A percentile compares a stretch with the other conserved stretches of the same genome.
Evolutionary conservation across 495 filamentous ascomycete genomes (phyloP).

Genomic region (Parachaetomium inaequale): DNA sequence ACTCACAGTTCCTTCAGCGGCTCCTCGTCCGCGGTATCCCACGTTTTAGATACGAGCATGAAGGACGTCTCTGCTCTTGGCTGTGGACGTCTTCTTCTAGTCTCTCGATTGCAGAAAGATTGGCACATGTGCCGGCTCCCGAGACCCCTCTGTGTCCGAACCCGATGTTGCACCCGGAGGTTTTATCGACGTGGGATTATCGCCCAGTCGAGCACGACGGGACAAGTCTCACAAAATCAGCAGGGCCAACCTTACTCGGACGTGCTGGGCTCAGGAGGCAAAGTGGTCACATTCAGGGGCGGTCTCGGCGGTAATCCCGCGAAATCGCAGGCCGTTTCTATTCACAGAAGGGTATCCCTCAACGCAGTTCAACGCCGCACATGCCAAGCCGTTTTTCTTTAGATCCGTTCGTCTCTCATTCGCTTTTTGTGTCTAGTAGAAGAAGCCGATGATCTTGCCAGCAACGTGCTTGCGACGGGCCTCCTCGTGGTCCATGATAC

Average conservation of each 20-base stretch:
- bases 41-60: too few species aligned
- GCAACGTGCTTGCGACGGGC: conserved; percentile 95
- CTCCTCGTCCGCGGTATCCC: too few species aligned
- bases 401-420: conserved; percentile 18
- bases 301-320: not conserved
- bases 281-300: not conserved
- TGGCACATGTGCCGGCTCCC: too few species aligned
- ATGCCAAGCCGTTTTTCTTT: conserved; percentile 11
- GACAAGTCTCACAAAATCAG: not conserved
- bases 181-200: not conserved
- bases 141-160: not conserved
- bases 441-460: conserved; percentile 95
- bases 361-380: conserved; percentile 19
- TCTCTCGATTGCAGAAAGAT: too few species aligned
- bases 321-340: conserved; percentile 12
- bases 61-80: too few species aligned
- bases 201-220: not conserved
- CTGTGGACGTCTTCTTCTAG: too few species aligned
- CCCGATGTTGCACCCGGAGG: not conserved
- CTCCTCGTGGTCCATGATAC: conserved; percentile 99
- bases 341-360: conserved; percentile 21
- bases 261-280: not conserved
- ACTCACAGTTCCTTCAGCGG: too few species aligned
- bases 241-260: not conserved
- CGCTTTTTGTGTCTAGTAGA: conserved; percentile 63